Evolutionary conservation across 805 yeast species (phyloP).

Genomic region (Lipomyces sp.): DNA sequence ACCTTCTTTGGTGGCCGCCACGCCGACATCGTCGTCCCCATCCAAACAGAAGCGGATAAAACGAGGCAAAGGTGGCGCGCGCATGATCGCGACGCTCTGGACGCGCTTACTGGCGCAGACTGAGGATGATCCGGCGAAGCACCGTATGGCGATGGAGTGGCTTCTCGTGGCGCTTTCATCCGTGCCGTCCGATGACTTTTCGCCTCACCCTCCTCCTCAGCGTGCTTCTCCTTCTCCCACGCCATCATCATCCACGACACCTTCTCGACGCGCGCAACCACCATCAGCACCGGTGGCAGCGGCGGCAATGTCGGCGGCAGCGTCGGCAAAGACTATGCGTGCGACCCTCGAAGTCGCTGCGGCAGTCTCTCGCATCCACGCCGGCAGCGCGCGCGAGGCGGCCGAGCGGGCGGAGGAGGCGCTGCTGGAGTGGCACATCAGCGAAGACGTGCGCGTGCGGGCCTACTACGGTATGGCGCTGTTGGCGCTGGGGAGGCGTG

Average conservation of each 20-base stretch:
- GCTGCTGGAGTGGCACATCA: conserved; percentile 23
- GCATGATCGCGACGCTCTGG: background rate
- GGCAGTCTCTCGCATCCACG: background rate
- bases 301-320: no score
- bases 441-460: conserved; percentile 17
- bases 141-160: conserved; percentile 11
- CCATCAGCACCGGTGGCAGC: no score
- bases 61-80: no score
- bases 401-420: conserved; percentile 21
- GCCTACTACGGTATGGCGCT: conserved; percentile 20
- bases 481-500: background rate
- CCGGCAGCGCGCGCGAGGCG: conserved; percentile 1
- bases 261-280: no score
- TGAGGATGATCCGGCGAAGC: no score
- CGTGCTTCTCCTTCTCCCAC: background rate
- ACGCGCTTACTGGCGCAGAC: no score
- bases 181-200: conserved; percentile 1
- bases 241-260: no score
- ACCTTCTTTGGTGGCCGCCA: no score
- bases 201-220: no score
- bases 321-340: no score
- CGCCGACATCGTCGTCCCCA: no score
- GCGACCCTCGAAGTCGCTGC: background rate
- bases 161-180: conserved; percentile 14
- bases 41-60: no score